Evolutionary conservation across 345 rosid genomes (phyloP), one percentile per base, ranked within the genome.

Genomic region (Populus simonii): DNA sequence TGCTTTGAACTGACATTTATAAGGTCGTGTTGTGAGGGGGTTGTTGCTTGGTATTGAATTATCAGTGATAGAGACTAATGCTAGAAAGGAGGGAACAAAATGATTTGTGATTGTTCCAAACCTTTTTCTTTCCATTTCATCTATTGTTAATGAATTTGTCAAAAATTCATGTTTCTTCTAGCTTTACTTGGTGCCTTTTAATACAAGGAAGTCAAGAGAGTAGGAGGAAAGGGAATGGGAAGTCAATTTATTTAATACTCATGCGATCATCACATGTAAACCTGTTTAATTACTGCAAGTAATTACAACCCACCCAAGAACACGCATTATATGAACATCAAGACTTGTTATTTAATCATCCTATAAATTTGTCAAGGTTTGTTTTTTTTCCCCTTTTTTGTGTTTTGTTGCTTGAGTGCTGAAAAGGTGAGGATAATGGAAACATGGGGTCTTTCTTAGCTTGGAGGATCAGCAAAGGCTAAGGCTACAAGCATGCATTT

Each of bases 41-140:
- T 33, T 33, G 84, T 90, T 90, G 88, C 88, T 92, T 89, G 85
- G 73, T 77, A 72, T 83, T 81, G 76, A 85, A 87, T 73, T 84
- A 75, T 63, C 82, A 76, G 79, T 78, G 43, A 75, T 83, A 66
- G 70, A 76, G 77, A 80, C 61, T 61, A 36, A 57, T 66, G 78
- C 71, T 47, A 82, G 78, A 82, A 80, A 76, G 76, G 67, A 57
- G 86, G 89, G 85, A 85, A 87, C 92, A 83, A 72, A 77, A 88
- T 91, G 84, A 88, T 92, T 59, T 81, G 49, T 55, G 67, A 86
- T 81, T 68, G 82, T 79, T 75, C 27, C 45, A 71, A 80, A 76
- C 67, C 27, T 53, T 57, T 25, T 2, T 29, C 4, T 2, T 23
- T 16, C 8, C 20, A 16, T n/a, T 35, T 45, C 73, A 66, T 70